These are phyloP conservation scores for Neospora caninum DNA, from an alignment of 169 alveolate species.

Conservation along the genomic window DNA sequence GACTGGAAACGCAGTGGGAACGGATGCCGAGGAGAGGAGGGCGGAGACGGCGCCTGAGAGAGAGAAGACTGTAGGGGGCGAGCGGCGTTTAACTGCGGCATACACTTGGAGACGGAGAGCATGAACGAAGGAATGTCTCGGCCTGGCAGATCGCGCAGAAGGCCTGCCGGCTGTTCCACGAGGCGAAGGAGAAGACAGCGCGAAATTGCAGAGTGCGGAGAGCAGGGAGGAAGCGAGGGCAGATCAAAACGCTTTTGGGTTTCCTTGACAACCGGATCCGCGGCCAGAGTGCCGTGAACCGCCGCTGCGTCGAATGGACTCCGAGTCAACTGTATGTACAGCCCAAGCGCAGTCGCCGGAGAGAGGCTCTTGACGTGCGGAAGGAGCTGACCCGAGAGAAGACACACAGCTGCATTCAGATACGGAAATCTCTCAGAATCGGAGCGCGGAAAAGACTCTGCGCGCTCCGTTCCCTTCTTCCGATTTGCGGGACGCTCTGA, in stretches of 20 bases:
- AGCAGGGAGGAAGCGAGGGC: background rate
- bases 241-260: background rate
- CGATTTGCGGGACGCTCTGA: background rate
- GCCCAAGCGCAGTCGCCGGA: background rate
- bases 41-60: background rate
- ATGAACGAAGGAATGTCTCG: constrained; percentile 21
- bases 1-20: background rate
- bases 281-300: background rate
- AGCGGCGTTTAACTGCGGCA: constrained; percentile 26
- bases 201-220: background rate
- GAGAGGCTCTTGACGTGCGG: background rate
- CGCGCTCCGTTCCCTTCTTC: background rate
- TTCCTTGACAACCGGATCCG: background rate
- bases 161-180: background rate
- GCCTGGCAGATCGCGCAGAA: background rate
- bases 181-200: background rate
- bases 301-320: constrained; percentile 7
- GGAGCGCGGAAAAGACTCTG: background rate
- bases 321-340: constrained; percentile 17
- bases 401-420: background rate
- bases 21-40: background rate
- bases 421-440: background rate
- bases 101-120: background rate
- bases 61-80: background rate
- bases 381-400: background rate